A percentile compares a stretch with the other conserved stretches of the same genome.
Evolutionary conservation across 23 red algal species (phyloP).

Genomic region (Gracilaria vermiculophylla): DNA sequence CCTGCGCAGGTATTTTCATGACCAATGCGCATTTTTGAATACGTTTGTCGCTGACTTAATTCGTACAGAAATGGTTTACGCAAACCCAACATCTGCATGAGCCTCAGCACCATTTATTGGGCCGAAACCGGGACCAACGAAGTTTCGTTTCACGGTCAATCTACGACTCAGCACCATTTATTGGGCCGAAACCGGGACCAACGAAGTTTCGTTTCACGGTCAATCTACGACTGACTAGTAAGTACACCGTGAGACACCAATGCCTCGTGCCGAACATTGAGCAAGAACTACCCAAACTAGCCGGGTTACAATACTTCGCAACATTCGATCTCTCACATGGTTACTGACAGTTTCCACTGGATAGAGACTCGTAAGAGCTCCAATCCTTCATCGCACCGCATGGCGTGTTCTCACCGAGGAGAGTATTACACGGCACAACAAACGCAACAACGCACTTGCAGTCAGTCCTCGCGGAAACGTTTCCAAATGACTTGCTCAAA

Average conservation of each 20-base stretch:
- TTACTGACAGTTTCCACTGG: background rate
- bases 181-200: constrained; percentile 17
- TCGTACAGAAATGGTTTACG: background rate
- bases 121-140: constrained; percentile 5
- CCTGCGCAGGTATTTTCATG: background rate
- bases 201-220: background rate
- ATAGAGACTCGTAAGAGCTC: background rate
- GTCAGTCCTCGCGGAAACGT: background rate
- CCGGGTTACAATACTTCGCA: background rate
- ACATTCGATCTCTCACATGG: background rate
- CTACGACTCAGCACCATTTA: background rate
- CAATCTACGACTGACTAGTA: background rate
- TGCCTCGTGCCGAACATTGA: background rate
- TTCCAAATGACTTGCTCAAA: background rate
- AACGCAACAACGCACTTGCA: constrained; percentile 20
- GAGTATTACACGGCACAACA: background rate
- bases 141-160: background rate
- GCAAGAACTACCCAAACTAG: background rate
- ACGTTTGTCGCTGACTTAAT: background rate
- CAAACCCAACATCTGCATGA: constrained; percentile 7
- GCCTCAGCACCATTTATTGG: background rate
- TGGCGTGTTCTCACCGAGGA: background rate
- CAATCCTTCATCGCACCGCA: background rate
- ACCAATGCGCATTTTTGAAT: background rate
- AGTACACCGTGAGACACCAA: background rate